Evolutionary conservation across 2,329 filamentous ascomycete genomes (phyloP).

Genomic region (Epichloe hybrida): DNA sequence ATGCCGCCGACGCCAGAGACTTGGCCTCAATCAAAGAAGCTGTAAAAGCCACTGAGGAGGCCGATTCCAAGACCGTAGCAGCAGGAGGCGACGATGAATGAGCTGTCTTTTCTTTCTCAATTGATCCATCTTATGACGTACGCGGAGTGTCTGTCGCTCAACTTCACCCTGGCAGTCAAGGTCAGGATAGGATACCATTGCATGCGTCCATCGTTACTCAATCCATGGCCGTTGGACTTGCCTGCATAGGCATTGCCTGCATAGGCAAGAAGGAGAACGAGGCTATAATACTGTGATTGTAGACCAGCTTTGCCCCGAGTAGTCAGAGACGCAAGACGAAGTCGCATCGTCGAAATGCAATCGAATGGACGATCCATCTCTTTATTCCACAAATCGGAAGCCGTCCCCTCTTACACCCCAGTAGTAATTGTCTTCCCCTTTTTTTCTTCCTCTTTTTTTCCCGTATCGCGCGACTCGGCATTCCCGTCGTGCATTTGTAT

Average conservation of each 20-base stretch:
- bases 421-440: background rate
- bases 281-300: background rate
- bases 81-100: slow-evolving; percentile 18
- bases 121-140: background rate
- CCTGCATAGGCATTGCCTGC: background rate
- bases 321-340: background rate
- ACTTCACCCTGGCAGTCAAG: background rate
- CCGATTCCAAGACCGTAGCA: slow-evolving; percentile 16
- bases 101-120: background rate
- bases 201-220: background rate
- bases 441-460: no score
- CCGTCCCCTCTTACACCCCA: background rate
- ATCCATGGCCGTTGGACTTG: background rate
- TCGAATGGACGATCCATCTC: background rate
- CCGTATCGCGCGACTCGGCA: no score
- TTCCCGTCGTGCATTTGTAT: no score
- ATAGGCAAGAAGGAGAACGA: background rate
- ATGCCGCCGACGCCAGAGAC: slow-evolving; percentile 9
- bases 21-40: slow-evolving; percentile 14
- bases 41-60: slow-evolving; percentile 13
- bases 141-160: background rate
- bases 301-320: background rate
- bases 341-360: background rate
- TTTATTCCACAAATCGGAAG: background rate
- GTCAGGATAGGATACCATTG: background rate